Evolutionary conservation across 306 rosid species (phyloP), one percentile per base, ranked within the genome.

Genomic region (Gillenia trifoliata): DNA sequence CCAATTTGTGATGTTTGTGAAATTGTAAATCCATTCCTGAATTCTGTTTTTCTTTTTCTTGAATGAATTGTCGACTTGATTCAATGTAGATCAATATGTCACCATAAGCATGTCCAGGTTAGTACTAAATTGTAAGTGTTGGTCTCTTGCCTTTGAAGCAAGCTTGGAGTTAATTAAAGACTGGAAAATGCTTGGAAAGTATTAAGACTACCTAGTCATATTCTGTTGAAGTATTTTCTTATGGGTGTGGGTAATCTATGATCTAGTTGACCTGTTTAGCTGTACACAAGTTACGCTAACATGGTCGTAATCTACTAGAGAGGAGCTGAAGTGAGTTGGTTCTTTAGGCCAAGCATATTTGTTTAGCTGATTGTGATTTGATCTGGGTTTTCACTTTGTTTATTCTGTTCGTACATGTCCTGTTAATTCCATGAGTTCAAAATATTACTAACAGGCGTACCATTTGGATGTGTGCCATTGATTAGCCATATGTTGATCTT

Each of bases 401-500:
- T 31, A 4, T 33, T 25, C 34, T 3, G 26, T 31, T 52, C 15
- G 23, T 65, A 66, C 31, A 29, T 38, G 67, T 66, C 43, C 54
- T 54, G 45, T 16, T 74, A 30, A 52, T 66, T 55, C 64, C 52
- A 3, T n/a, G 33, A 33, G 64, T 52, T 12, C 57, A 20, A 34
- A 8, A 25, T 56, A 56, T 36, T 36, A 56, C 74, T 22, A 36
- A 11, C 41, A 28, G 13, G 3, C n/a, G 75, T 57, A 36, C 52
- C 43, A 55, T n/a, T 36, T 26, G 4, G 11, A 50, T 25, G 1
- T 40, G 25, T 28, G 10, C 8, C 40, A 17, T 70, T 49, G 36
- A 9, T 61, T 75, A 57, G 70, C 49, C 47, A 33, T 38, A 55
- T 73, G 70, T 68, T 78, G 70, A 86, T 80, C 61, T 38, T 79